Conservation (phyloP, 768 basidiomycete species). For the Boletellus sp. region DNA sequence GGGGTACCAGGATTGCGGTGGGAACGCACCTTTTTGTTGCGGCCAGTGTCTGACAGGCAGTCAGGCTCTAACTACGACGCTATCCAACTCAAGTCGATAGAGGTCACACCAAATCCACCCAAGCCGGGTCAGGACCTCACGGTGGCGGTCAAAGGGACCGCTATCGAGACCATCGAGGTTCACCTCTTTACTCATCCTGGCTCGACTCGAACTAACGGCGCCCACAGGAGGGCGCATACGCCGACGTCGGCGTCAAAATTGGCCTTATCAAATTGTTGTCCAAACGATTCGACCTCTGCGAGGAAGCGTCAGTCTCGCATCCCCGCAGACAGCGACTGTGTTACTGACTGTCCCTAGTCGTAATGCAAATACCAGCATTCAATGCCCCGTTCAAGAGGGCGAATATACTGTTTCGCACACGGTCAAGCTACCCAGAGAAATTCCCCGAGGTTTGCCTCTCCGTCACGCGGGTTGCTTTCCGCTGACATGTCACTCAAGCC, state of each 20-base stretch:
- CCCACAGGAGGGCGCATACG: conserved; percentile 82
- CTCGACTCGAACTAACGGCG: conserved; percentile 8
- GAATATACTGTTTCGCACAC: conserved; percentile 73
- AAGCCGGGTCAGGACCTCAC: conserved; percentile 83
- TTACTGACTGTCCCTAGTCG: conserved; percentile 42
- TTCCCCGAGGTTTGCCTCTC: conserved; percentile 62
- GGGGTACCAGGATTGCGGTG: conserved; percentile 89
- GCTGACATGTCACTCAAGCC: conserved; percentile 45
- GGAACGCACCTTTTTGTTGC: conserved; percentile 25
- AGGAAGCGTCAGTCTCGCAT: conserved; percentile 76
- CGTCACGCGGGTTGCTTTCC: background rate
- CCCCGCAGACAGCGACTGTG: background rate
- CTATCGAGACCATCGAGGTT: conserved; percentile 63
- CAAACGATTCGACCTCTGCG: conserved; percentile 84
- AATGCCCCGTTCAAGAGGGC: conserved; percentile 81
- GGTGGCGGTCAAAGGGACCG: conserved; percentile 69
- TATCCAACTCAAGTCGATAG: conserved; percentile 67
- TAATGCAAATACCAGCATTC: conserved; percentile 68
- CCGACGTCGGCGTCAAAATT: conserved; percentile 88
- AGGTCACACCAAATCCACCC: conserved; percentile 83
- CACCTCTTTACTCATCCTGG: conserved; percentile 7
- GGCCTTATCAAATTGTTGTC: conserved; percentile 85
- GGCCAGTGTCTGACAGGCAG: conserved; percentile 3
- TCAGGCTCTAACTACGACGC: conserved; percentile 45
- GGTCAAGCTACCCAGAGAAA: conserved; percentile 85